phyloP scores from a whole-genome alignment of 2,329 filamentous ascomycete genomes.

The Thermoascus crustaceus region DNA sequence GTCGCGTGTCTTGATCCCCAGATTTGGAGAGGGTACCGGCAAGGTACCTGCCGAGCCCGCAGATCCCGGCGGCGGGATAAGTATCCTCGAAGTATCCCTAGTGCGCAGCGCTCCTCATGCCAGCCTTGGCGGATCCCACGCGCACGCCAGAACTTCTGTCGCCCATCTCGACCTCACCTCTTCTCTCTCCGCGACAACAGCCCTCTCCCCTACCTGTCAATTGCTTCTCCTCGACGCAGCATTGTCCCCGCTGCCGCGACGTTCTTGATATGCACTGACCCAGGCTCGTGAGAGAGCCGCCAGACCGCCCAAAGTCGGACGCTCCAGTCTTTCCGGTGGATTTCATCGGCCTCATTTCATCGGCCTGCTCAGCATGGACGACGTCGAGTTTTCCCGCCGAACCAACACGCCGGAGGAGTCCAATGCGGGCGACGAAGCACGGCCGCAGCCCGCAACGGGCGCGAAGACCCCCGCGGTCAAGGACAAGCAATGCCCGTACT shows the following conservation, averaged over 20 bases:
- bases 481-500: constrained; percentile 83
- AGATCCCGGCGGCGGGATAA: not conserved
- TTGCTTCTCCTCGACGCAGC: not conserved
- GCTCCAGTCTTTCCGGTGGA: too few relatives aligned
- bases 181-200: too few relatives aligned
- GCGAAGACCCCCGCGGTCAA: constrained; percentile 52
- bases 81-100: not conserved
- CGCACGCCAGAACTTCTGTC: too few relatives aligned
- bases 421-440: constrained; percentile 2
- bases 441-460: constrained; percentile 11
- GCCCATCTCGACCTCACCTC: not conserved
- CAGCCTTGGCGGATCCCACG: not conserved
- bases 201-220: not conserved
- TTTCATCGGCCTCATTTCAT: too few relatives aligned
- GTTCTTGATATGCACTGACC: too few relatives aligned
- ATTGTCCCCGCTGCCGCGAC: too few relatives aligned
- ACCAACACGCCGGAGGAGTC: constrained; percentile 8
- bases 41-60: not conserved
- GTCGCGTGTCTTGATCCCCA: too few relatives aligned
- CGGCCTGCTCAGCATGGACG: constrained; percentile 7
- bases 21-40: not conserved
- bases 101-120: not conserved
- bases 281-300: too few relatives aligned
- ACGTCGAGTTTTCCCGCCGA: constrained; percentile 2
- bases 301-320: too few relatives aligned